phyloP scores from a whole-genome alignment of 176 grass and related monocot genomes.

The Aegilops longissima region DNA sequence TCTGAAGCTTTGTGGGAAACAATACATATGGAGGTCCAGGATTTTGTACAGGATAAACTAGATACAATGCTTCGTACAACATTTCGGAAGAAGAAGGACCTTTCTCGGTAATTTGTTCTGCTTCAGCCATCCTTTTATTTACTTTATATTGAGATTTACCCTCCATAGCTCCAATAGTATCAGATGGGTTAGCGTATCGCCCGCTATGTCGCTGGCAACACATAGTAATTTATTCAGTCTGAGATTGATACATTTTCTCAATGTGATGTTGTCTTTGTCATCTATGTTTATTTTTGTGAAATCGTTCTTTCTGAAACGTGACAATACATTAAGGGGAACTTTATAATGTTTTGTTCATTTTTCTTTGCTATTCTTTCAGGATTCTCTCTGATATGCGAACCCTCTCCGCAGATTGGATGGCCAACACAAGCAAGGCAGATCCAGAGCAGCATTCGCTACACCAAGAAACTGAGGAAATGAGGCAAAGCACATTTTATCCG shows the following conservation, averaged over 20 bases:
- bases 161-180: slow-evolving; percentile 15
- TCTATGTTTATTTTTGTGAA: slow-evolving; percentile 1
- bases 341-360: slow-evolving; percentile 30
- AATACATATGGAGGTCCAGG: slow-evolving; percentile 98
- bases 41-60: slow-evolving; percentile 98
- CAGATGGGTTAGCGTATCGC: neutral
- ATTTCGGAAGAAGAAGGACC: slow-evolving; percentile 96
- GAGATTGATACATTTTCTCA: neutral
- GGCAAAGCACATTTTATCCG: slow-evolving; percentile 79
- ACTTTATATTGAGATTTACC: slow-evolving; percentile 2
- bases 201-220: neutral
- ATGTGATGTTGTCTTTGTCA: neutral
- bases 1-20: slow-evolving; percentile 99
- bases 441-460: slow-evolving; percentile 67
- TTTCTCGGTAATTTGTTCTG: slow-evolving; percentile 78
- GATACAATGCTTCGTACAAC: slow-evolving; percentile 93
- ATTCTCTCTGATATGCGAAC: slow-evolving; percentile 99
- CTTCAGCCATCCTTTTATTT: slow-evolving; percentile 24
- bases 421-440: slow-evolving; percentile 80
- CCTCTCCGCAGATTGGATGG: slow-evolving; percentile 98
- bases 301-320: slow-evolving; percentile 13
- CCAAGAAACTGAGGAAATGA: slow-evolving; percentile 80
- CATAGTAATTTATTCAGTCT: slow-evolving; percentile 8
- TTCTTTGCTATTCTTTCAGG: slow-evolving; percentile 67
- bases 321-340: slow-evolving; percentile 9